Evolutionary conservation across 148 eudicot genomes (phyloP).

Genomic region (Dianthus caryophyllus): DNA sequence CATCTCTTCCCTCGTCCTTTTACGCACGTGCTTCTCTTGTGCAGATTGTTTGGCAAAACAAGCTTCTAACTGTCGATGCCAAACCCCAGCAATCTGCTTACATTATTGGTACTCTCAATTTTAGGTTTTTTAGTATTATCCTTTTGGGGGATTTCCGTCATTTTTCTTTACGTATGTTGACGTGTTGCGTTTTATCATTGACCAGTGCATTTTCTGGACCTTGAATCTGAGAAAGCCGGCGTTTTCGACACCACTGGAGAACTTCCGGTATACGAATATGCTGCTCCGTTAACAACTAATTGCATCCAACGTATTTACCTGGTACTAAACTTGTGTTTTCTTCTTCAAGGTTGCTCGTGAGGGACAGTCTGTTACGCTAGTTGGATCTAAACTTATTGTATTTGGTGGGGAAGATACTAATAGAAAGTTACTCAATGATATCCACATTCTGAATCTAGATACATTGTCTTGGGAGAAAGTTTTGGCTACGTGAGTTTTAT

Average conservation of each 20-base stretch:
- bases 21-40: slow-evolving; percentile 8
- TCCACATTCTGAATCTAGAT: slow-evolving; percentile 66
- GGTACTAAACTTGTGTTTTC: not conserved
- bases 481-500: slow-evolving; percentile 59
- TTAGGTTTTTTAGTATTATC: not conserved
- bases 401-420: slow-evolving; percentile 88
- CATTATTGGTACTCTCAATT: slow-evolving; percentile 57
- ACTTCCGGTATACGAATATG: slow-evolving; percentile 63
- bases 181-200: slow-evolving; percentile 14
- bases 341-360: slow-evolving; percentile 68
- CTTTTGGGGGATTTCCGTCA: not conserved
- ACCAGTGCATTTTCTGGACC: slow-evolving; percentile 72
- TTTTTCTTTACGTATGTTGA: not conserved
- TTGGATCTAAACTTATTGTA: slow-evolving; percentile 83
- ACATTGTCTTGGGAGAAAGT: slow-evolving; percentile 72
- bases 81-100: slow-evolving; percentile 46
- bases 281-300: not conserved
- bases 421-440: slow-evolving; percentile 66
- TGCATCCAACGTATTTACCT: not conserved
- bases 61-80: slow-evolving; percentile 62
- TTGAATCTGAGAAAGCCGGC: slow-evolving; percentile 52
- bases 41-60: slow-evolving; percentile 78
- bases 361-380: slow-evolving; percentile 71
- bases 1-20: too few relatives aligned
- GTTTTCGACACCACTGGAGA: slow-evolving; percentile 69